Conservation (phyloP, 2,329 filamentous ascomycete genomes). For the Penicillium sp. region DNA sequence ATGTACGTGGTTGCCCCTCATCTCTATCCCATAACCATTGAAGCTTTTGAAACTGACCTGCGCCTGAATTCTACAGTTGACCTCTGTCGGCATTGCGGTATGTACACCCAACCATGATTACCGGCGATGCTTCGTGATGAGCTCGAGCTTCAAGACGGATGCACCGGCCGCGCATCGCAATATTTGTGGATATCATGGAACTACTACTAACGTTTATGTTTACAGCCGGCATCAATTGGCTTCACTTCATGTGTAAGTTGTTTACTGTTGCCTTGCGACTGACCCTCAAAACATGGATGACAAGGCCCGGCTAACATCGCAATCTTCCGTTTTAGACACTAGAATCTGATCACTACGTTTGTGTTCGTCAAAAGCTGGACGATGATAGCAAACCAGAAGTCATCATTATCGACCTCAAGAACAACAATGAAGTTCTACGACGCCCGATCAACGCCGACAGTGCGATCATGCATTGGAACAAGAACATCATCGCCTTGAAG, state of each 20-base stretch:
- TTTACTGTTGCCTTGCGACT: slow-evolving; percentile 5
- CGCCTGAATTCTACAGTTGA: slow-evolving; percentile 45
- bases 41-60: slow-evolving; percentile 38
- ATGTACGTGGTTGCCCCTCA: slow-evolving; percentile 56
- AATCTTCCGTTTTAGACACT: slow-evolving; percentile 66
- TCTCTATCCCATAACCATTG: not conserved
- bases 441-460: slow-evolving; percentile 98
- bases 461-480: slow-evolving; percentile 98
- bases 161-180: slow-evolving; percentile 15
- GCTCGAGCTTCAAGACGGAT: slow-evolving; percentile 22
- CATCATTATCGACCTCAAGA: slow-evolving; percentile 96
- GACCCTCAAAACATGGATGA: slow-evolving; percentile 9
- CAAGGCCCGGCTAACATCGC: slow-evolving; percentile 19
- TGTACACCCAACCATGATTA: slow-evolving; percentile 31
- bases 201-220: slow-evolving; percentile 28
- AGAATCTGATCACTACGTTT: slow-evolving; percentile 96
- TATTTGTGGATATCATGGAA: not conserved
- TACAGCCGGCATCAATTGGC: slow-evolving; percentile 70
- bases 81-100: slow-evolving; percentile 56
- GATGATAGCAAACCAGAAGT: slow-evolving; percentile 85
- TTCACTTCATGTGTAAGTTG: slow-evolving; percentile 80
- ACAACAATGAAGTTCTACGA: slow-evolving; percentile 91
- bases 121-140: slow-evolving; percentile 16
- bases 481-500: slow-evolving; percentile 94
- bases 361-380: slow-evolving; percentile 90